Evolutionary conservation across 2,329 filamentous ascomycete genomes (phyloP).

Genomic region (Epichloe bromicola): DNA sequence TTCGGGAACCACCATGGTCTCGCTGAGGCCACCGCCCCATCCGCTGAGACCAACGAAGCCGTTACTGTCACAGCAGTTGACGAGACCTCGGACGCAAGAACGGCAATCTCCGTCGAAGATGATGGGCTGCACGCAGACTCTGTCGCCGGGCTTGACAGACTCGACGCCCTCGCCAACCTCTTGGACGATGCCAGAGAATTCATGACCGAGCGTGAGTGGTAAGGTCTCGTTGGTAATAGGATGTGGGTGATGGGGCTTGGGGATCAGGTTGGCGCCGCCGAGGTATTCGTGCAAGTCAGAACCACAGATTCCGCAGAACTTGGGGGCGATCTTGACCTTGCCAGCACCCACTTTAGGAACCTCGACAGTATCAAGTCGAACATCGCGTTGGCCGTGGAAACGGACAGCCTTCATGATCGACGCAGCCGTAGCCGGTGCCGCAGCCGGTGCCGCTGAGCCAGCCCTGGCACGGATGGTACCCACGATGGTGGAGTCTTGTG

Average conservation of each 20-base stretch:
- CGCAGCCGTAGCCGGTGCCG: background rate
- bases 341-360: constrained; percentile 28
- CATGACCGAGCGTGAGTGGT: constrained; percentile 51
- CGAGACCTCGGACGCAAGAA: constrained; percentile 36
- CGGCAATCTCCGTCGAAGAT: constrained; percentile 43
- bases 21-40: constrained; percentile 42
- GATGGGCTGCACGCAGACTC: constrained; percentile 46
- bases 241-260: constrained; percentile 36
- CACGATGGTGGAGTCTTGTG: constrained; percentile 2
- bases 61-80: constrained; percentile 43
- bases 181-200: constrained; percentile 47
- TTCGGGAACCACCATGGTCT: constrained; percentile 38
- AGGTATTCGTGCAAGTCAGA: constrained; percentile 20
- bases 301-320: constrained; percentile 38
- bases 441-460: background rate
- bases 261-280: constrained; percentile 21
- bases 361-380: constrained; percentile 38
- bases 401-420: constrained; percentile 36
- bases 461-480: constrained; percentile 6
- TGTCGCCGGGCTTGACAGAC: constrained; percentile 37
- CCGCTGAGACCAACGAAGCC: constrained; percentile 21
- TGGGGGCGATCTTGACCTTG: constrained; percentile 30
- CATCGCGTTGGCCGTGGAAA: constrained; percentile 42
- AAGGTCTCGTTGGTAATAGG: constrained; percentile 42
- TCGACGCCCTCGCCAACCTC: constrained; percentile 41